These are phyloP conservation scores for Linnemannia elongata DNA, from an alignment of 192 early-diverging fungal species.

Conservation along the genomic window DNA sequence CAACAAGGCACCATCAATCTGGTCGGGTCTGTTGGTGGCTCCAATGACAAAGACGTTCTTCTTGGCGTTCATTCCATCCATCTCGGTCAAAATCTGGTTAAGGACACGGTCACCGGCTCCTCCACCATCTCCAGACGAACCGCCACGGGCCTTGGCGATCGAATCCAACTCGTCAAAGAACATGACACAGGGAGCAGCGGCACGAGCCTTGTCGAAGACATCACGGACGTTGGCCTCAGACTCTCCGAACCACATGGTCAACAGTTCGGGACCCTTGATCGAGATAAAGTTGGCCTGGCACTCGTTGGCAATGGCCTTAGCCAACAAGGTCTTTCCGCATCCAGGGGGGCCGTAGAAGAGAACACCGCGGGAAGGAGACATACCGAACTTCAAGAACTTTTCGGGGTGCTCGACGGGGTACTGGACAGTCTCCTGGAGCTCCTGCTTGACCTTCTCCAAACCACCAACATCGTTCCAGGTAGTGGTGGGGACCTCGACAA, in stretches of 20 bases:
- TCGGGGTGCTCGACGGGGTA: conserved; percentile 99
- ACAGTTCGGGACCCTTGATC: conserved; percentile 98
- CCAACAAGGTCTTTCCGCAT: conserved; percentile 97
- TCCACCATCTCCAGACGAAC: conserved; percentile 72
- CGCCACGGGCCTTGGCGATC: conserved; percentile 95
- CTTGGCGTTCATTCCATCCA: conserved; percentile 99
- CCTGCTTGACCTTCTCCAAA: conserved; percentile 97
- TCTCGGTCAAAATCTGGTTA: conserved; percentile 99
- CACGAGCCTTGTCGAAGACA: conserved; percentile 99
- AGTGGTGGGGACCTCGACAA: conserved; percentile 96
- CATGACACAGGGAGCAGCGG: conserved; percentile 99
- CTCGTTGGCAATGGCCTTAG: conserved; percentile 99
- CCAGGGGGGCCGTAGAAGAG: conserved; percentile 99
- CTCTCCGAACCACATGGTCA: conserved; percentile 99
- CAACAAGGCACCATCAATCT: conserved; percentile 96
- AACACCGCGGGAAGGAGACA: conserved; percentile 96
- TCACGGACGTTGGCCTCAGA: conserved; percentile 99
- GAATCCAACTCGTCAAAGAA: conserved; percentile 99
- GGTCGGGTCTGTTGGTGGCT: conserved; percentile 98
- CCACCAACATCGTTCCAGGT: conserved; percentile 98
- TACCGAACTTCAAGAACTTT: conserved; percentile 99
- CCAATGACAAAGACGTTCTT: conserved; percentile 99
- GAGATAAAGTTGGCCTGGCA: conserved; percentile 99
- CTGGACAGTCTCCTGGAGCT: conserved; percentile 98
- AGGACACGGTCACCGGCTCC: conserved; percentile 98